Conservation (phyloP, 192 early-diverging fungal genomes). For the Backusella sp. region DNA sequence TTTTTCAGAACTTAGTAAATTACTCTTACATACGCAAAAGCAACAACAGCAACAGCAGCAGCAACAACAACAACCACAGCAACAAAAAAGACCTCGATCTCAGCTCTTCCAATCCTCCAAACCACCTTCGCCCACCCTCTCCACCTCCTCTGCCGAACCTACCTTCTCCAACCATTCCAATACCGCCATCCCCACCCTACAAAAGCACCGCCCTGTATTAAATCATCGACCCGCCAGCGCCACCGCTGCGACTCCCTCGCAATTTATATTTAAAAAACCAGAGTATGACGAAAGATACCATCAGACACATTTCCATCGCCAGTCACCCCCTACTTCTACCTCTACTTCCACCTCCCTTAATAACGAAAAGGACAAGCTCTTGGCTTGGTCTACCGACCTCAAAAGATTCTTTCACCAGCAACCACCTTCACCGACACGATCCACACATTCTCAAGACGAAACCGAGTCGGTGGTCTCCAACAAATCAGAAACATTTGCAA, state of each 20-base stretch:
- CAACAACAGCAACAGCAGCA: not conserved
- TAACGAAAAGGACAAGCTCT: not conserved
- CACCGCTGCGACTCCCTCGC: constrained; percentile 9
- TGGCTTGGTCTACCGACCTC: constrained; percentile 22
- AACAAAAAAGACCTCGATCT: constrained; percentile 13
- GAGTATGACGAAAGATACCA: constrained; percentile 29
- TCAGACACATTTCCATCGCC: constrained; percentile 28
- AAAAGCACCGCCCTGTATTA: constrained; percentile 12
- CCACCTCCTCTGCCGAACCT: constrained; percentile 6
- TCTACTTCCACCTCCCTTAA: not conserved
- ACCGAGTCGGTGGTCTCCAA: not conserved
- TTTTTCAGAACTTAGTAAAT: constrained; percentile 18
- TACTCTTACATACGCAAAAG: constrained; percentile 2
- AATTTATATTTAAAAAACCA: constrained; percentile 32
- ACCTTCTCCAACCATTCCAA: not conserved
- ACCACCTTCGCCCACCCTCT: constrained; percentile 25
- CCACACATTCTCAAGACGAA: constrained; percentile 12
- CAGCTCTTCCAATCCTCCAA: constrained; percentile 24
- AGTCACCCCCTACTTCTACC: not conserved
- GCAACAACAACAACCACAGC: not conserved
- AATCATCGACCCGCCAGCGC: constrained; percentile 20
- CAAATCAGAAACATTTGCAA: constrained; percentile 19
- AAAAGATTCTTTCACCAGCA: constrained; percentile 15
- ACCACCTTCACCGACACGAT: constrained; percentile 11
- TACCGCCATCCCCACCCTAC: not conserved